These are phyloP conservation scores for Cryphonectria radicalis DNA, from an alignment of 2,329 filamentous ascomycete species.

Conservation along the genomic window DNA sequence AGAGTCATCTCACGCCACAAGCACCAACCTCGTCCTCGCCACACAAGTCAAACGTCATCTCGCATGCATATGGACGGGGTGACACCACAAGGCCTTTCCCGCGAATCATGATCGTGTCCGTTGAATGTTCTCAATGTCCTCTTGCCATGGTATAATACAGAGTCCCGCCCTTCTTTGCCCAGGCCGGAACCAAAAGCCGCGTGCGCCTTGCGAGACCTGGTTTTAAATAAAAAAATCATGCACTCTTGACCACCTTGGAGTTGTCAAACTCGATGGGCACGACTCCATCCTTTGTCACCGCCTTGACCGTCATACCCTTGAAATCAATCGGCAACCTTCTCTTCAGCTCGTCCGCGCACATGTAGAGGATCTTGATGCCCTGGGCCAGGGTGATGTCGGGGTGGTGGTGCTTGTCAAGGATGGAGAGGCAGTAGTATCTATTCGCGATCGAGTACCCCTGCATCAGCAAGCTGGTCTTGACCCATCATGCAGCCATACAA, in stretches of 20 bases:
- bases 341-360: conserved; percentile 98
- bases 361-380: conserved; percentile 87
- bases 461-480: conserved; percentile 33
- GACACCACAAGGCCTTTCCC: not conserved
- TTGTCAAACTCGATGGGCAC: conserved; percentile 85
- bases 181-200: conserved; percentile 13
- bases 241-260: conserved; percentile 69
- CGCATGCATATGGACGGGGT: conserved; percentile 4
- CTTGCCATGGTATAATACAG: conserved; percentile 35
- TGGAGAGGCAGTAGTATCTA: conserved; percentile 96
- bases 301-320: conserved; percentile 95
- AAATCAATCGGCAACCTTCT: conserved; percentile 97
- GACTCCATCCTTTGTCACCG: conserved; percentile 92
- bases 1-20: not conserved
- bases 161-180: conserved; percentile 20
- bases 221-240: conserved; percentile 64
- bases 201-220: conserved; percentile 20
- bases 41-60: conserved; percentile 27
- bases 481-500: too few relatives aligned
- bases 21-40: conserved; percentile 13
- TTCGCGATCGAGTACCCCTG: not conserved
- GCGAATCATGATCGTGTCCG: conserved; percentile 23
- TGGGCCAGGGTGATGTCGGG: conserved; percentile 88
- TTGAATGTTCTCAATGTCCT: conserved; percentile 27
- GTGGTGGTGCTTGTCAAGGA: conserved; percentile 98